Percentiles rank a stretch among this genome's conserved stretches.
Conservation (phyloP, 192 early-diverging fungal genomes). For the Coemansia sp. region DNA sequence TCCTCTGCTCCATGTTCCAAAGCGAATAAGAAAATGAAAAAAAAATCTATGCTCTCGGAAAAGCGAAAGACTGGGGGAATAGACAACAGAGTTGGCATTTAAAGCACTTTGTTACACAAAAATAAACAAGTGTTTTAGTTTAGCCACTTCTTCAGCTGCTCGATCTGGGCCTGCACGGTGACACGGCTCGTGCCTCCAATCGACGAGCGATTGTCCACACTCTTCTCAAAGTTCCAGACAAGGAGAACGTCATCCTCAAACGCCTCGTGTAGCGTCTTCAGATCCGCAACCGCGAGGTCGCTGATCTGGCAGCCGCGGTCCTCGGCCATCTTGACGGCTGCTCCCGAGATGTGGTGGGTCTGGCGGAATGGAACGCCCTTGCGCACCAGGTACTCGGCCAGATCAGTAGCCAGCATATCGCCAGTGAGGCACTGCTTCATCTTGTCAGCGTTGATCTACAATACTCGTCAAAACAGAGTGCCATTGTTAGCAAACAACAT, state of each 20-base stretch:
- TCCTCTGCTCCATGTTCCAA: background rate
- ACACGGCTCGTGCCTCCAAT: constrained; percentile 83
- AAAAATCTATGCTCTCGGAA: too few relatives aligned
- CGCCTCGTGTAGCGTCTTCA: constrained; percentile 77
- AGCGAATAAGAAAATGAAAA: background rate
- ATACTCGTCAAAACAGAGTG: background rate
- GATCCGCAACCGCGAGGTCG: constrained; percentile 72
- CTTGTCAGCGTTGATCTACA: constrained; percentile 74
- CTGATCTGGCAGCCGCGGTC: constrained; percentile 71
- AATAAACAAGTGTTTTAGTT: constrained; percentile 4
- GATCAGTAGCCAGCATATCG: constrained; percentile 97
- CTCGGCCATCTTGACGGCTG: constrained; percentile 91
- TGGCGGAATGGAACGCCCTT: constrained; percentile 98
- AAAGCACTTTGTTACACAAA: background rate
- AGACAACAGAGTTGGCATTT: too few relatives aligned
- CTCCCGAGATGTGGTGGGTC: constrained; percentile 97
- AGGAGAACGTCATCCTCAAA: constrained; percentile 80
- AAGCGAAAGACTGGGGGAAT: too few relatives aligned
- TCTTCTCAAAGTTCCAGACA: constrained; percentile 89
- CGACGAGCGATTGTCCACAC: constrained; percentile 84
- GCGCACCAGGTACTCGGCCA: constrained; percentile 97
- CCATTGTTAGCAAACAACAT: background rate
- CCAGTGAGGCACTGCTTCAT: constrained; percentile 78
- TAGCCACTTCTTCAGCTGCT: constrained; percentile 66
- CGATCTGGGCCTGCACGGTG: constrained; percentile 81